Percentiles rank a stretch among this genome's conserved stretches.
Conservation (phyloP, 2,329 filamentous ascomycete species). For the Thelonectria discophora region DNA sequence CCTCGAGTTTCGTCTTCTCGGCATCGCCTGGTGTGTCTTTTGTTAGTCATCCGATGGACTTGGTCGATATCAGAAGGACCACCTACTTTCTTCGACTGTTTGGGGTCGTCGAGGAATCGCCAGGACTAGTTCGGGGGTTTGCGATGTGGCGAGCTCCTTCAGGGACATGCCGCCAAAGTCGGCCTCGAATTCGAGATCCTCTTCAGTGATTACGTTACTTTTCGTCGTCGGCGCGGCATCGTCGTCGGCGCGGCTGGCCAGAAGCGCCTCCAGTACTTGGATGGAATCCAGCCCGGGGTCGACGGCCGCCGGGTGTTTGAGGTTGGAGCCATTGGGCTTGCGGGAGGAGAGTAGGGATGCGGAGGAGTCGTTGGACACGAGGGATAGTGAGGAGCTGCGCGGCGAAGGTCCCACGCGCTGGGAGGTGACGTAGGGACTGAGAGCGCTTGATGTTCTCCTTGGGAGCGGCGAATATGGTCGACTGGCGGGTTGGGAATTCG, state of each 20-base stretch:
- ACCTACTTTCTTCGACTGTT: constrained; percentile 76
- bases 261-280: constrained; percentile 67
- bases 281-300: constrained; percentile 73
- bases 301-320: constrained; percentile 66
- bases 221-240: constrained; percentile 11
- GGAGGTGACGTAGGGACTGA: constrained; percentile 74
- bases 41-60: neutral
- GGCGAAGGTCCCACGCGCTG: constrained; percentile 74
- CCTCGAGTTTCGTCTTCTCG: constrained; percentile 86
- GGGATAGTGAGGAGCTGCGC: constrained; percentile 79
- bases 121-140: constrained; percentile 32
- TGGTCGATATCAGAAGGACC: no score
- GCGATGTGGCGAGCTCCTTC: constrained; percentile 69
- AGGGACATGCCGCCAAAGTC: constrained; percentile 84
- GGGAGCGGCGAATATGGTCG: constrained; percentile 77
- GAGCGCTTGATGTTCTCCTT: constrained; percentile 71
- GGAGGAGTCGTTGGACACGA: constrained; percentile 80
- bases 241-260: constrained; percentile 44
- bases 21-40: constrained; percentile 67
- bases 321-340: constrained; percentile 71
- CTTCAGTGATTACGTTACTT: constrained; percentile 50
- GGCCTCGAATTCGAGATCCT: constrained; percentile 71
- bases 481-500: constrained; percentile 69
- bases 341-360: constrained; percentile 74
- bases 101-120: constrained; percentile 60